phyloP scores from a whole-genome alignment of 371 early-diverging fungal genomes.

The Apophysomyces sp. region DNA sequence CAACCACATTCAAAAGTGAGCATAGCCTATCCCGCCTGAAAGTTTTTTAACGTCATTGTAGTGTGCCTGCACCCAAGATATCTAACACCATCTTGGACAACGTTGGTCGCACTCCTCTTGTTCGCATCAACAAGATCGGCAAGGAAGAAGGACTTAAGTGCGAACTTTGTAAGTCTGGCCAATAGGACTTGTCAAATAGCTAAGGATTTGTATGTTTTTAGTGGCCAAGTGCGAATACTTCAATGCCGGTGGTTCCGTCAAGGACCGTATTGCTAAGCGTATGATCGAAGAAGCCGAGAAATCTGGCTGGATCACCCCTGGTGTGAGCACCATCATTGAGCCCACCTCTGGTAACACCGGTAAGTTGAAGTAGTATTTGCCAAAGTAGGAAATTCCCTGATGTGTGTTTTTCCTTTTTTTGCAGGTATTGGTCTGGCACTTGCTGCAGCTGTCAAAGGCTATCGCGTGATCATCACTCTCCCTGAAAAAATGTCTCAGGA shows the following conservation, averaged over 20 bases:
- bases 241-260: conserved; percentile 97
- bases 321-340: conserved; percentile 88
- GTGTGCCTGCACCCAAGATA: conserved; percentile 65
- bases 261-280: conserved; percentile 94
- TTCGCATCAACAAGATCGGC: conserved; percentile 85
- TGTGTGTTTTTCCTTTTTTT: neutral
- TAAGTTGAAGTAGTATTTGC: conserved; percentile 8
- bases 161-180: conserved; percentile 76
- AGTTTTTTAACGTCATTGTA: neutral
- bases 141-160: conserved; percentile 88
- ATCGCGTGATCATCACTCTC: conserved; percentile 93
- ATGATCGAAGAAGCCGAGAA: conserved; percentile 96
- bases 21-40: neutral
- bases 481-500: conserved; percentile 99
- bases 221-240: conserved; percentile 98
- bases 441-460: conserved; percentile 95
- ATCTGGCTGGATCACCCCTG: conserved; percentile 86
- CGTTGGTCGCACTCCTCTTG: conserved; percentile 95
- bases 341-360: conserved; percentile 97
- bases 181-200: conserved; percentile 9
- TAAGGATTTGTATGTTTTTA: conserved; percentile 21
- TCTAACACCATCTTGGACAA: conserved; percentile 83
- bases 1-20: neutral
- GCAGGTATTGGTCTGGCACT: conserved; percentile 86
- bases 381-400: neutral